Evolutionary conservation across 2,329 filamentous ascomycete species (phyloP).

Genomic region (Aspergillus spinulosporus): DNA sequence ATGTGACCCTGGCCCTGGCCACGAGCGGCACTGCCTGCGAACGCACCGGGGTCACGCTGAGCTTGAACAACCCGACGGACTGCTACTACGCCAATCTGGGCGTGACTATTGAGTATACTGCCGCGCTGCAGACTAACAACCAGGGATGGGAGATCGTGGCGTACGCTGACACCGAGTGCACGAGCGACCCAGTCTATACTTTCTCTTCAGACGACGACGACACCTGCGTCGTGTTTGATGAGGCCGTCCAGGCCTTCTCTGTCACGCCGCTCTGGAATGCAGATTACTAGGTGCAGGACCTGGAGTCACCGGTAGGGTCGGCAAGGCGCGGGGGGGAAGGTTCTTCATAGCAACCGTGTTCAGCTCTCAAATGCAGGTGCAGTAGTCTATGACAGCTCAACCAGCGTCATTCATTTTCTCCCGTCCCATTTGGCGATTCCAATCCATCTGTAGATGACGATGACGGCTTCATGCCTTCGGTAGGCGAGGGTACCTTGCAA

Average conservation of each 20-base stretch:
- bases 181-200: neutral
- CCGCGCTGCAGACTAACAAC: constrained; percentile 1
- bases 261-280: constrained; percentile 11
- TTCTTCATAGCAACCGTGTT: no score
- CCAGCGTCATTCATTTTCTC: no score
- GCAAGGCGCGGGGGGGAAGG: no score
- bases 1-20: neutral
- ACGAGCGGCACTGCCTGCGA: neutral
- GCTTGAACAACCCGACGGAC: neutral
- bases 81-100: neutral
- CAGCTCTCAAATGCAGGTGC: no score
- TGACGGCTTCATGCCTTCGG: no score
- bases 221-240: neutral
- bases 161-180: constrained; percentile 6
- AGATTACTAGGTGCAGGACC: constrained; percentile 2
- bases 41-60: neutral
- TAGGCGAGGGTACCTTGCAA: no score
- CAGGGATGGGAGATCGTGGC: constrained; percentile 14
- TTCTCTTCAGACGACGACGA: neutral
- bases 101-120: neutral
- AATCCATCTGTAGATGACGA: no score
- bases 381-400: no score
- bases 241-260: neutral
- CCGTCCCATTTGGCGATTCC: no score
- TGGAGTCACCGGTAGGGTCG: no score